phyloP scores from a whole-genome alignment of 306 rosid species.

The Amphicarpaea edgeworthii region DNA sequence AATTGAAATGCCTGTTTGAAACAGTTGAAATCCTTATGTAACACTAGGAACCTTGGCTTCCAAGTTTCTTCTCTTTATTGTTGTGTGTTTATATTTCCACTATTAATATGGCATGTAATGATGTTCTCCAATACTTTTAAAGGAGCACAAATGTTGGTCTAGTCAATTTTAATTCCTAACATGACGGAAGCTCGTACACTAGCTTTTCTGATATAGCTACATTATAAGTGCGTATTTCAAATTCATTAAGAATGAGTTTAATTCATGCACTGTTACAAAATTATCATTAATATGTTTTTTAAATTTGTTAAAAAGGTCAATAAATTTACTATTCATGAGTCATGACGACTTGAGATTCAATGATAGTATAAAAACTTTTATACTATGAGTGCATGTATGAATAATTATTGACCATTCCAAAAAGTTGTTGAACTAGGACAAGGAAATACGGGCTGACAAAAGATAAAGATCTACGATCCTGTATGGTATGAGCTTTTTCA shows the following conservation, averaged over 20 bases:
- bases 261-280: neutral
- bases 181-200: constrained; percentile 14
- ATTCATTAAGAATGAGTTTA: constrained; percentile 3
- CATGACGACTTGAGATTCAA: neutral
- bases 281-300: too few species aligned
- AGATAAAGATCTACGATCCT: constrained; percentile 35
- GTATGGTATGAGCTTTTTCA: constrained; percentile 19
- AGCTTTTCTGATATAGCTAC: neutral
- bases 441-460: constrained; percentile 7
- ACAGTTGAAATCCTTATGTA: constrained; percentile 12
- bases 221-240: neutral
- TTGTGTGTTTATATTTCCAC: neutral
- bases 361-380: neutral
- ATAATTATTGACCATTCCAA: constrained; percentile 4
- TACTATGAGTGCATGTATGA: neutral
- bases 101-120: constrained; percentile 9
- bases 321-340: neutral
- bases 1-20: constrained; percentile 83
- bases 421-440: constrained; percentile 9
- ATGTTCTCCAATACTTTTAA: constrained; percentile 21
- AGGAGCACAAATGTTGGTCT: neutral
- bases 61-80: constrained; percentile 18
- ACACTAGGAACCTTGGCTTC: constrained; percentile 8
- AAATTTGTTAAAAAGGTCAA: neutral
- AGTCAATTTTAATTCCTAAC: neutral